Conservation (phyloP, 139 green algal genomes). For the Zygnema cylindricum region DNA sequence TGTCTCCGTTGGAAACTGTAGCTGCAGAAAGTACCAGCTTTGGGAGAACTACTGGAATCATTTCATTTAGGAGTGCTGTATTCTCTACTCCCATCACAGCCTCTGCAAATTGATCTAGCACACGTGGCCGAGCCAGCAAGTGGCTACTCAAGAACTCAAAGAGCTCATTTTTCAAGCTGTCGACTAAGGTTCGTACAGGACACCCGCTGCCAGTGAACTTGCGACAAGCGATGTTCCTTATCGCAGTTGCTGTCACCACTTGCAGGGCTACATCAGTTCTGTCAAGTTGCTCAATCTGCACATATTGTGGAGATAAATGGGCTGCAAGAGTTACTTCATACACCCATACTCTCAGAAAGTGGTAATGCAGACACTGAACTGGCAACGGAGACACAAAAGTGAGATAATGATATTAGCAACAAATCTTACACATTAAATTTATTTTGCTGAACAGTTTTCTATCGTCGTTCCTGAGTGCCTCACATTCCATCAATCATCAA, state of each 20-base stretch:
- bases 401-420: too few species aligned
- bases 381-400: too few species aligned
- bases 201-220: background rate
- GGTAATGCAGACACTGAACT: too few species aligned
- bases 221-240: background rate
- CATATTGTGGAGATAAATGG: background rate
- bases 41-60: slow-evolving; percentile 43
- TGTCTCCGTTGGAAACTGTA: background rate
- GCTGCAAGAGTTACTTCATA: too few species aligned
- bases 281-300: slow-evolving; percentile 44
- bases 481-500: too few species aligned
- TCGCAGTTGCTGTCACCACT: background rate
- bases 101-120: slow-evolving; percentile 45
- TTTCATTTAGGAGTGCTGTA: slow-evolving; percentile 17
- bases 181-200: slow-evolving; percentile 18
- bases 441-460: too few species aligned
- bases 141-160: slow-evolving; percentile 44
- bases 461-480: too few species aligned
- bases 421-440: too few species aligned
- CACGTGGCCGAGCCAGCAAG: slow-evolving; percentile 15
- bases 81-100: slow-evolving; percentile 24
- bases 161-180: slow-evolving; percentile 46
- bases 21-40: slow-evolving; percentile 43
- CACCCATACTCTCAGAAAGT: too few species aligned
- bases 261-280: background rate